A percentile compares a stretch with the other conserved stretches of the same genome.
phyloP scores from a whole-genome alignment of 2,329 filamentous ascomycete species.

The Lasiodiplodia sp. region DNA sequence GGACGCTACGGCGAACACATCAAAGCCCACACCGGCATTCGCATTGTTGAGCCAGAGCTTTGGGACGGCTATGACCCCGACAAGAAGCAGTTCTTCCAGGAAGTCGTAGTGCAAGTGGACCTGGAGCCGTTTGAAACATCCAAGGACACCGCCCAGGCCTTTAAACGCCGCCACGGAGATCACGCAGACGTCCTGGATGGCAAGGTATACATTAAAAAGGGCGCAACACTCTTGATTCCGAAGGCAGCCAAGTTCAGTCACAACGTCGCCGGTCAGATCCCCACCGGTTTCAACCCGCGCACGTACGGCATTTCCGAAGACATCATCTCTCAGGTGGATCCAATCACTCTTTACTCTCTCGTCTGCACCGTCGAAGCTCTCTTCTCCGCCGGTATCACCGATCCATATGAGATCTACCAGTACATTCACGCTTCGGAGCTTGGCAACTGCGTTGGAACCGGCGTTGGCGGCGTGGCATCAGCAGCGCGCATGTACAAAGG shows the following conservation, averaged over 20 bases:
- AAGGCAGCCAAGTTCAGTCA: slow-evolving; percentile 40
- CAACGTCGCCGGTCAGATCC: slow-evolving; percentile 46
- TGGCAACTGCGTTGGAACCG: slow-evolving; percentile 45
- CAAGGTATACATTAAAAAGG: slow-evolving; percentile 38
- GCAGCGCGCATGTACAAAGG: slow-evolving; percentile 41
- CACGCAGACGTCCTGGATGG: slow-evolving; percentile 37
- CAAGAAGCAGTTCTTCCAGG: slow-evolving; percentile 43
- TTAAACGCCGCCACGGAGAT: slow-evolving; percentile 44
- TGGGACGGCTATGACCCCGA: slow-evolving; percentile 34
- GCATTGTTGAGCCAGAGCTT: slow-evolving; percentile 39
- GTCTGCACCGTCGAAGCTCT: slow-evolving; percentile 45
- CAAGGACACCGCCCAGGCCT: slow-evolving; percentile 40
- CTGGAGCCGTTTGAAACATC: slow-evolving; percentile 45
- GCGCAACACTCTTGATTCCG: slow-evolving; percentile 44
- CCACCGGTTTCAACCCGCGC: slow-evolving; percentile 45
- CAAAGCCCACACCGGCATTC: slow-evolving; percentile 44
- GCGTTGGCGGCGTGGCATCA: slow-evolving; percentile 40
- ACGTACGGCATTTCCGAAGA: slow-evolving; percentile 49
- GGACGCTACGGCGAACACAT: slow-evolving; percentile 43
- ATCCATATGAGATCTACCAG: slow-evolving; percentile 43
- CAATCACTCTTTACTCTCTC: slow-evolving; percentile 44
- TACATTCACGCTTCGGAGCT: slow-evolving; percentile 49
- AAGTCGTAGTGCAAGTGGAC: slow-evolving; percentile 45
- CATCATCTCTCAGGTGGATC: slow-evolving; percentile 47
- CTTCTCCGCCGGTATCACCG: slow-evolving; percentile 44